Evolutionary conservation across 2,329 filamentous ascomycete species (phyloP), one percentile per base, ranked within the genome.

Genomic region (Pseudogymnoascus sp.): DNA sequence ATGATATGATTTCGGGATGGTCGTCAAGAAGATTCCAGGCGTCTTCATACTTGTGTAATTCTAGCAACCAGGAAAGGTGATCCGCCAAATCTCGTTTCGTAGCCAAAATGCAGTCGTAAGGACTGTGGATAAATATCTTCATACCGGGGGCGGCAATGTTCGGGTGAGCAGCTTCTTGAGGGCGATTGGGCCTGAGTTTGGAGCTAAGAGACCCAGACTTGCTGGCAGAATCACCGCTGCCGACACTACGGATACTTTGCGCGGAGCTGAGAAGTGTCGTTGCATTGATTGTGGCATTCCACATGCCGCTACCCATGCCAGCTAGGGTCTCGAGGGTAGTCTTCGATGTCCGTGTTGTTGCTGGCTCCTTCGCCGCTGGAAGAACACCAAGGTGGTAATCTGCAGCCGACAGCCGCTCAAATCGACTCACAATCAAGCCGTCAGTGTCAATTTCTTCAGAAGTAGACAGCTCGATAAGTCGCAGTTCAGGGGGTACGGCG

Each of bases 41-140:
- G 67, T 90, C 83, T 68, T 90, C 83, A 69, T 93, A 96, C 64
- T 87, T 86, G 59, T 89, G 82, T 64, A 87, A 90, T 62, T 93
- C 89, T 28, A 96, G 72, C 12, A 97, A 78, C 93, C 93, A 99
- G 6, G 81, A 78, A 20, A 97, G 77, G 69, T 96, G 91, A 73
- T 99, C 94, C 3, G 85, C 79, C 14, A 96, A 79, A 69, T 96
- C 92, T 66, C 94, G 82, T 71, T 92, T 92, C 2, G 94, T 90
- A 0, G 91, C 90, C 60, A 97, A 77, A n/a, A 97, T 88, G 68
- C 92, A 97, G 74, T 99, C 94, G 70, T 95, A 99, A 0, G 94
- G 94, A 68, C 91, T 97, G 69, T 96, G 91, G 39, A 99, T 90
- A 71, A 97, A 97, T 14, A 99, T 89, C 69, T 97, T 89, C 66